Evolutionary conservation across 495 filamentous ascomycete species (phyloP).

Genomic region (Rhizodiscina lignyota): DNA sequence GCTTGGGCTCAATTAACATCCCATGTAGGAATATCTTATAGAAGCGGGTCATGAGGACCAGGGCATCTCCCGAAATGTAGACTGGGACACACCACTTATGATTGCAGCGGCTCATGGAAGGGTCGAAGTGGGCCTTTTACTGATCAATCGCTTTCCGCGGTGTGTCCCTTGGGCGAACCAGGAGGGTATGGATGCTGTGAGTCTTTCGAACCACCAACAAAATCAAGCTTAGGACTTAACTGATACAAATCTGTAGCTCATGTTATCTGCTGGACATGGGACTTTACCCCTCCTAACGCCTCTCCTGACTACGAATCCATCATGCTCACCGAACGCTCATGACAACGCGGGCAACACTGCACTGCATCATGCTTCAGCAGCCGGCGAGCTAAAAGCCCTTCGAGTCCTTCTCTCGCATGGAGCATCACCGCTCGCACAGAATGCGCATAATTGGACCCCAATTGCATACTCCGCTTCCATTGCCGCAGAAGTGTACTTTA

Average conservation of each 20-base stretch:
- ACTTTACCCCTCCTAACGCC: constrained; percentile 12
- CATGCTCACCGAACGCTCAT: constrained; percentile 9
- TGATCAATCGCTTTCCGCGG: constrained; percentile 28
- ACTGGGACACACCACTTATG: constrained; percentile 52
- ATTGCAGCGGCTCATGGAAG: constrained; percentile 34
- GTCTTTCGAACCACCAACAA: constrained; percentile 2
- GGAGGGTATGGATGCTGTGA: constrained; percentile 28
- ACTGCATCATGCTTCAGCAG: constrained; percentile 47
- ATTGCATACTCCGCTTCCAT: constrained; percentile 55
- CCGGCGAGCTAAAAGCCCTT: constrained; percentile 57
- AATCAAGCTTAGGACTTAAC: background rate
- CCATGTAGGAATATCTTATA: constrained; percentile 33
- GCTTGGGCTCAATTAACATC: background rate
- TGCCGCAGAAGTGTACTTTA: constrained; percentile 60
- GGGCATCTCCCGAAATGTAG: constrained; percentile 48
- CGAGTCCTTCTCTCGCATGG: constrained; percentile 53
- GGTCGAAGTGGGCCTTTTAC: constrained; percentile 40
- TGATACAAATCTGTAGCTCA: constrained; percentile 9
- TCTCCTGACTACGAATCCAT: constrained; percentile 9
- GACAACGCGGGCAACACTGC: constrained; percentile 62
- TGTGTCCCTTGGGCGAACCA: constrained; percentile 16
- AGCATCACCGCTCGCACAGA: constrained; percentile 45
- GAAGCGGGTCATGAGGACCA: constrained; percentile 26
- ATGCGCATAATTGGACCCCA: constrained; percentile 57
- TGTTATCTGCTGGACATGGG: constrained; percentile 13